phyloP scores from a whole-genome alignment of 139 green algal genomes.

The Axilococcus clingmanii region DNA sequence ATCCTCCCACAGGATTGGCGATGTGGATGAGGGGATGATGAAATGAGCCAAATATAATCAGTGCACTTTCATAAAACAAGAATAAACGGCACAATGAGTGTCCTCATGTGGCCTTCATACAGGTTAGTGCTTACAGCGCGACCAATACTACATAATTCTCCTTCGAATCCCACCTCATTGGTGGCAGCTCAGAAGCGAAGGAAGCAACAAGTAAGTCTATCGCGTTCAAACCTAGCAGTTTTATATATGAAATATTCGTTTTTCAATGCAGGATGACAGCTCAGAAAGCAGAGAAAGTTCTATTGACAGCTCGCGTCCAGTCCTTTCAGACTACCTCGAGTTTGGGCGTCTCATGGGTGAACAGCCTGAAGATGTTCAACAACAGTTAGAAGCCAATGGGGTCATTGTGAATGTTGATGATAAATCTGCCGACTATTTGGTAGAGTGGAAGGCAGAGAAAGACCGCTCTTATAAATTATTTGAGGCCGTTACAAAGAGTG shows the following conservation, averaged over 20 bases:
- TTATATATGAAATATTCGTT: not conserved
- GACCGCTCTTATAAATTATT: constrained; percentile 17
- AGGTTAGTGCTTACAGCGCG: no score
- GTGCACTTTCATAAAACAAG: no score
- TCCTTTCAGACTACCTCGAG: constrained; percentile 7
- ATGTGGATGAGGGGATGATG: no score
- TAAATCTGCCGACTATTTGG: not conserved
- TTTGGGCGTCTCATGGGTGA: constrained; percentile 29
- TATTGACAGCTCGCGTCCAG: not conserved
- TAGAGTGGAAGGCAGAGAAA: constrained; percentile 16
- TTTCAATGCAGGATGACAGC: constrained; percentile 20
- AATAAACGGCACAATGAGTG: no score
- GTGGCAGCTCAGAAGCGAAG: no score
- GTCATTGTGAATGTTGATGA: constrained; percentile 7
- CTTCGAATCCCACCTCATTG: no score
- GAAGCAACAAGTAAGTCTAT: no score
- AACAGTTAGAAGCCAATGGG: constrained; percentile 9
- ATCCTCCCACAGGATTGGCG: no score
- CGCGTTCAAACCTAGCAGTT: no score
- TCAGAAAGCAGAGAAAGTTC: constrained; percentile 1
- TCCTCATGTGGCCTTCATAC: no score
- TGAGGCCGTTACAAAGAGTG: constrained; percentile 10
- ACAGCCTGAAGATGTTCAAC: constrained; percentile 3
- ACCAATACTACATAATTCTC: no score
- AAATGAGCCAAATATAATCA: no score